Base-by-base conservation (phyloP, 1,284 basidiomycete species). In the Ustilago hordei region DNA sequence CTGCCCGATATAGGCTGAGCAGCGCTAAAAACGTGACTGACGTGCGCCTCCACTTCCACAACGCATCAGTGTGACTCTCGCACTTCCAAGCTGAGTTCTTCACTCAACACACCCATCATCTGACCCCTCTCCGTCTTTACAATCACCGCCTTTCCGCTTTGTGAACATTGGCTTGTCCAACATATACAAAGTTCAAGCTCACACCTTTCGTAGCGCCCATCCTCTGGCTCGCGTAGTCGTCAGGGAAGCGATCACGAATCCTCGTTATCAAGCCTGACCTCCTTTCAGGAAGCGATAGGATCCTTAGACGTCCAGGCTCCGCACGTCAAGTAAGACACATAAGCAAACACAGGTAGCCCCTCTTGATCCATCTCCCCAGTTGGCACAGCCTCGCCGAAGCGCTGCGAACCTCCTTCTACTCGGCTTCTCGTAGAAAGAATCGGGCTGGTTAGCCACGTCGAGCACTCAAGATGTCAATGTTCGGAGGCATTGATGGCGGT, bases 401-500 rank as follows among this genome's bases (percentile, higher is more conserved):
- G 11, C 13, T 41, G 13, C 13, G 11, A 17, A 15, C 15, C 13
- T 17, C 39, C 6, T 15, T 17, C 6, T 6, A 17, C n/a, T 7
- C n/a, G 19, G 3, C 43, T 19, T 15, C 8, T 38, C 9, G 17
- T 45, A 7, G 4, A 23, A 38, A 15, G 28, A 32, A 13, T 36
- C 17, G 28, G 15, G 36, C 32, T 57, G 15, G 23, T 23, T 38
- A 43, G 15, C 55, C 28, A 38, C 28, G 23, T 19, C 43, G 13
- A 34, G 4, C 43, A 12, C 35, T 38, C 58, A 32, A 2, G 19
- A 75, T 69, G 65, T 69, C 67, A 45, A 75, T 64, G 69, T 76
- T 76, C 43, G 69, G 69, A 17, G 74, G 69, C 38, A 45, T 69
- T 6, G 67, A 77, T 31, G 67, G 66, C 57, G 67, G 75, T 48